Conservation (phyloP, 2,329 filamentous ascomycete genomes). For the Fonsecaea monophora region DNA sequence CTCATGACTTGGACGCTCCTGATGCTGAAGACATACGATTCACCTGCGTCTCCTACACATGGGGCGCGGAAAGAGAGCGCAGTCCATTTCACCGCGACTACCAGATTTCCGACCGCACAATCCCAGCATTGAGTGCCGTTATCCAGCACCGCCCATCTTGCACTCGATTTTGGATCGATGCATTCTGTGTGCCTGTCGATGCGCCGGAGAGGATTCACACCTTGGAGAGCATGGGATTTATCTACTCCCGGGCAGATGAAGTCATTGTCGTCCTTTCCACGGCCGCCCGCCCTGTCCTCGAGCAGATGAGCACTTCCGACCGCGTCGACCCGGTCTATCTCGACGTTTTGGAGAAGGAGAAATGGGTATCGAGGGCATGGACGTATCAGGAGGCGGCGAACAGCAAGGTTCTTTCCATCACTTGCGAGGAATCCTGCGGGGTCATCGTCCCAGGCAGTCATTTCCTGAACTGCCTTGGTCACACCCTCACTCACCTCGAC, state of each 20-base stretch:
- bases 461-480: constrained; percentile 25
- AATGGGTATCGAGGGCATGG: constrained; percentile 26
- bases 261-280: constrained; percentile 20
- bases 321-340: constrained; percentile 8
- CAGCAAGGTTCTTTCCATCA: constrained; percentile 15
- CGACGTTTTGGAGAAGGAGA: constrained; percentile 21
- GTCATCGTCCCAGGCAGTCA: constrained; percentile 13
- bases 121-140: constrained; percentile 20
- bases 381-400: constrained; percentile 30
- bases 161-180: constrained; percentile 24
- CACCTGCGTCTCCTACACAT: constrained; percentile 26
- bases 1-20: constrained; percentile 9
- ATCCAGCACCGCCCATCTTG: constrained; percentile 3
- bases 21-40: constrained; percentile 14
- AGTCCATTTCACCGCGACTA: constrained; percentile 8
- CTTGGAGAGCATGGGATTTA: constrained; percentile 30
- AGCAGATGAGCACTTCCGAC: constrained; percentile 17
- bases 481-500: constrained; percentile 13
- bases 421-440: constrained; percentile 5
- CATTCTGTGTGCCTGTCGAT: constrained; percentile 25
- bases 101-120: constrained; percentile 20
- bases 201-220: constrained; percentile 10
- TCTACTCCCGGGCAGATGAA: constrained; percentile 22
- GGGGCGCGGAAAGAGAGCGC: constrained; percentile 16
- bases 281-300: constrained; percentile 13